Percentiles rank a stretch among this genome's conserved stretches.
These are phyloP conservation scores for Thuja plicata DNA, from an alignment of 83 land plant genomes.

Conservation along the genomic window DNA sequence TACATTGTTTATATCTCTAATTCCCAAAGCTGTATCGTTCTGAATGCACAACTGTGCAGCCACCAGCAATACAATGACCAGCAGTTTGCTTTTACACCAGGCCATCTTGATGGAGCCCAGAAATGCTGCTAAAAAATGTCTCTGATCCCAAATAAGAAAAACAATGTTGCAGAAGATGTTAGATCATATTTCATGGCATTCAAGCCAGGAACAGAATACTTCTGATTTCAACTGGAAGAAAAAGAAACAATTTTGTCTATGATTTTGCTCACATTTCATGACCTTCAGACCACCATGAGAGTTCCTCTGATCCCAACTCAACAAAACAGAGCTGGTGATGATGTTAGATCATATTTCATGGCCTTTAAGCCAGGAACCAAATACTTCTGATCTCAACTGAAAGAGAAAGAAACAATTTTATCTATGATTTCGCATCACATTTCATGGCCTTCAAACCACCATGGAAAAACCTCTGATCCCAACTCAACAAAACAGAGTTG, in stretches of 20 bases:
- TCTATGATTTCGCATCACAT: no score
- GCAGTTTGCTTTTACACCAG: background rate
- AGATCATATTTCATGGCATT: background rate
- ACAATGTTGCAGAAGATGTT: background rate
- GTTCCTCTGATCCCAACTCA: background rate
- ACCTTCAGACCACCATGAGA: no score
- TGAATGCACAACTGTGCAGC: constrained; percentile 7
- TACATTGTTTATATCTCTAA: background rate
- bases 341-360: background rate
- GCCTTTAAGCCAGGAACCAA: background rate
- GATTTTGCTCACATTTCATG: no score
- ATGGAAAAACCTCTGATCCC: no score
- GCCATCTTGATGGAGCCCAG: background rate
- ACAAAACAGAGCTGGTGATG: background rate
- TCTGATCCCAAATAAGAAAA: background rate
- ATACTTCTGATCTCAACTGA: background rate
- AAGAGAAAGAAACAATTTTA: no score
- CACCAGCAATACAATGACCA: constrained; percentile 5
- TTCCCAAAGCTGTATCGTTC: constrained; percentile 4
- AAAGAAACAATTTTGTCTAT: no score
- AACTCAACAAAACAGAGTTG: background rate
- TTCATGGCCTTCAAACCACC: no score
- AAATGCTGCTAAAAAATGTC: no score
- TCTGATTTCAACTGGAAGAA: background rate
- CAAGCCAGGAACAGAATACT: background rate